Percentiles rank a stretch among this genome's conserved stretches.
Evolutionary conservation across 305 asterid species (phyloP).

Genomic region (Nicotiana rustica): DNA sequence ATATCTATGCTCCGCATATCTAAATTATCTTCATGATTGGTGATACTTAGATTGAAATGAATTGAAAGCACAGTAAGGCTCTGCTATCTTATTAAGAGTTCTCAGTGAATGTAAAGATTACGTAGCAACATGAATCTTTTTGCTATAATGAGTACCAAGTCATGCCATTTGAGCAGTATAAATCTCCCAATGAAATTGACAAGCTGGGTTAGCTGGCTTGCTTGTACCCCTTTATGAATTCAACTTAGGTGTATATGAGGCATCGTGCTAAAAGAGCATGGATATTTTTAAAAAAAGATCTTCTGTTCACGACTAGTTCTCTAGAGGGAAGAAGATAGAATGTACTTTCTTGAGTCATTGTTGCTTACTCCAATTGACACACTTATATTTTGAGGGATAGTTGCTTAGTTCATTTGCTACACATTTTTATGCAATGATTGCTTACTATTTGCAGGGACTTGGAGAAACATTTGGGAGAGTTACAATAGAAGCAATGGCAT

Average conservation of each 20-base stretch:
- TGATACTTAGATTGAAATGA: conserved; percentile 21
- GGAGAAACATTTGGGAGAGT: conserved; percentile 99
- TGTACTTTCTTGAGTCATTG: neutral
- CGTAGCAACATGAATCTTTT: neutral
- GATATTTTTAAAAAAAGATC: no score
- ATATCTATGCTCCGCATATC: neutral
- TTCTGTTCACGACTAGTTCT: neutral
- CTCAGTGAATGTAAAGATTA: neutral
- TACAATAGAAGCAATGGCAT: conserved; percentile 99
- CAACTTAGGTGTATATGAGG: neutral
- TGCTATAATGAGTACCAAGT: conserved; percentile 24
- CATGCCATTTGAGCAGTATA: neutral
- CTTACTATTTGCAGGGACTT: conserved; percentile 66
- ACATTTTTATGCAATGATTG: neutral
- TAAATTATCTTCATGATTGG: neutral
- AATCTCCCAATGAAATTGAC: neutral
- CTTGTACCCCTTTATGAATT: neutral
- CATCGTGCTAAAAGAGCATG: neutral
- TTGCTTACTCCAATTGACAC: neutral
- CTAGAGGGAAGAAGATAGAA: neutral
- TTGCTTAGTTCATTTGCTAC: neutral
- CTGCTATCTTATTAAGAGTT: neutral
- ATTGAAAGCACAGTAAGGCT: neutral
- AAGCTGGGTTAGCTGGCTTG: neutral
- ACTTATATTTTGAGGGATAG: no score